Conservation (phyloP, 106 monocot genomes). For the Gastrodia elata region DNA sequence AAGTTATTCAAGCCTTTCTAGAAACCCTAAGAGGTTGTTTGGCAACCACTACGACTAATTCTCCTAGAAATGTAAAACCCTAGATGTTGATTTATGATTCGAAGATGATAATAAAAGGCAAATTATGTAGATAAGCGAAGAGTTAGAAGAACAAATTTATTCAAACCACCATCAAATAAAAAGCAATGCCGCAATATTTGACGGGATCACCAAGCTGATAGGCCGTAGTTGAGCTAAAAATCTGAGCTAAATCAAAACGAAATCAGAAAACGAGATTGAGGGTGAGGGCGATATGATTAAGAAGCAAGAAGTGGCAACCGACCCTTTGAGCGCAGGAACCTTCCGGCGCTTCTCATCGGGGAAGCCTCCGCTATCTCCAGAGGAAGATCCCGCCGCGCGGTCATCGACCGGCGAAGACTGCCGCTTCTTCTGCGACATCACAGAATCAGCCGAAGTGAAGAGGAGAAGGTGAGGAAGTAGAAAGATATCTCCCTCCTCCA, state of each 20-base stretch:
- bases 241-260: not conserved
- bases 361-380: not conserved
- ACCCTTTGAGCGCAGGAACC: conserved; percentile 15
- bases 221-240: too few relatives aligned
- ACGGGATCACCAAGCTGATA: too few relatives aligned
- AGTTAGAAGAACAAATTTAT: too few relatives aligned
- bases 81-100: too few relatives aligned
- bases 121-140: too few relatives aligned
- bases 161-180: not conserved
- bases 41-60: too few relatives aligned
- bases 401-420: conserved; percentile 14
- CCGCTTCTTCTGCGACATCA: conserved; percentile 45
- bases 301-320: not conserved
- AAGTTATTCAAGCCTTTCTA: too few relatives aligned
- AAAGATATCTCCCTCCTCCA: not conserved
- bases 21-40: too few relatives aligned
- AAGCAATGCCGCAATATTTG: not conserved
- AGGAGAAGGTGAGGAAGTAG: not conserved
- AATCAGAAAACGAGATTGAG: not conserved
- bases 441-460: not conserved
- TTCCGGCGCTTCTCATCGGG: conserved; percentile 23
- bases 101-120: too few relatives aligned
- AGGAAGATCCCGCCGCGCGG: not conserved
- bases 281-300: not conserved
- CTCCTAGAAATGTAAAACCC: too few relatives aligned